Evolutionary conservation across 2,329 filamentous ascomycete genomes (phyloP), one percentile per base, ranked within the genome.

Genomic region (Penicillium sp.): DNA sequence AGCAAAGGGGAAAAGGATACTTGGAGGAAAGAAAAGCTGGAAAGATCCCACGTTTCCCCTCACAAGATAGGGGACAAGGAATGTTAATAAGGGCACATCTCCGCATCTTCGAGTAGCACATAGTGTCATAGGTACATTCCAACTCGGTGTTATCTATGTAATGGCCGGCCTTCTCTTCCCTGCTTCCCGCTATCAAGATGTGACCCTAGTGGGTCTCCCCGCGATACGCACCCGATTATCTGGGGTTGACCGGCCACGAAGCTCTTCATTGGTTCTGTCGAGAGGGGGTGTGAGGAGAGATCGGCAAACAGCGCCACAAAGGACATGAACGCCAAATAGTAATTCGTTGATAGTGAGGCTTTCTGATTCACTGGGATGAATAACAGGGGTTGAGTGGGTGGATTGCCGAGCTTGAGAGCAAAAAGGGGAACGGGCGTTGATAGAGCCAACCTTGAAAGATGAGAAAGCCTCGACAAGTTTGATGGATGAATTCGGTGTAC

Each of bases 191-290:
- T 59, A 61, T 61, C 58, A 59, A 54, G 51, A 23, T 35, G 18
- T 23, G 20, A 9, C n/a, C 20, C 15, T 20, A 12, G 58, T 51
- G 52, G 58, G 54, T 53, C 54, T 51, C 51, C 55, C 53, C 55
- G 45, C 41, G 58, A 63, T 64, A 64, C 64, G 56, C 54, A 56
- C 49, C 49, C 35, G 41, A 49, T 40, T 58, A 64, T 61, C 62
- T 58, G 63, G 58, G 58, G 62, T 61, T 56, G 35, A 29, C 15
- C 37, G 9, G 37, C 20, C 14, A 40, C 31, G 15, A 23, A 50
- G 48, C 37, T 50, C 25, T 6, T 51, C 14, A 61, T 61, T 59
- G 57, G 57, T 18, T 23, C 12, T 4, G 4, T 4, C 20, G 42
- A 52, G 54, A 53, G 49, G 59, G 59, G 54, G 31, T 27, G 41